These are phyloP conservation scores for Salix caprea DNA, from an alignment of 345 rosid species.

Conservation along the genomic window DNA sequence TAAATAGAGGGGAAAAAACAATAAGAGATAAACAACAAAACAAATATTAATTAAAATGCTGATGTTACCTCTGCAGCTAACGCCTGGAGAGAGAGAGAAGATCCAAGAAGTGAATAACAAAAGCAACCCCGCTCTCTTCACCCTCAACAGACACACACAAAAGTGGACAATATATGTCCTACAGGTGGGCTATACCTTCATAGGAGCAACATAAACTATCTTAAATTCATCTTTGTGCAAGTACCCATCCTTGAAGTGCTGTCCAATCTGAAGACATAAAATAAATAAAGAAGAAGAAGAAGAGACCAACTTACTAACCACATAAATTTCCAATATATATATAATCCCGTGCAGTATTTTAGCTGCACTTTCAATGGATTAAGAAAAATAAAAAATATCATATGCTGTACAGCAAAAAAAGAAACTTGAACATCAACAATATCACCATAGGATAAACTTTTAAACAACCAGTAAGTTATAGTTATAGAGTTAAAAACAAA, in stretches of 20 bases:
- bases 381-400: not conserved
- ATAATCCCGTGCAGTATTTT: not conserved
- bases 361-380: not conserved
- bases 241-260: no score
- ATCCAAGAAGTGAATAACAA: no score
- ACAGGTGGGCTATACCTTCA: conserved; percentile 64
- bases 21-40: no score
- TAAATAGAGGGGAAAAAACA: no score
- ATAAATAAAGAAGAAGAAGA: no score
- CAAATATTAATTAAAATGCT: no score
- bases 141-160: no score
- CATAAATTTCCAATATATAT: not conserved
- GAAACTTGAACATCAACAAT: not conserved
- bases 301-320: no score
- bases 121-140: no score
- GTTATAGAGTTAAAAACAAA: not conserved
- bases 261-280: no score
- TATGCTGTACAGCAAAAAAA: not conserved
- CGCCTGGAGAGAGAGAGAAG: no score
- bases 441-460: not conserved
- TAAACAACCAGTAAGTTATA: not conserved
- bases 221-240: conserved; percentile 91
- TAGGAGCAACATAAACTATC: conserved; percentile 98
- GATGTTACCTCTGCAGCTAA: no score
- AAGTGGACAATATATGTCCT: not conserved